These are phyloP conservation scores for Jackrogersella minutella DNA, from an alignment of 495 filamentous ascomycete genomes.

Conservation along the genomic window DNA sequence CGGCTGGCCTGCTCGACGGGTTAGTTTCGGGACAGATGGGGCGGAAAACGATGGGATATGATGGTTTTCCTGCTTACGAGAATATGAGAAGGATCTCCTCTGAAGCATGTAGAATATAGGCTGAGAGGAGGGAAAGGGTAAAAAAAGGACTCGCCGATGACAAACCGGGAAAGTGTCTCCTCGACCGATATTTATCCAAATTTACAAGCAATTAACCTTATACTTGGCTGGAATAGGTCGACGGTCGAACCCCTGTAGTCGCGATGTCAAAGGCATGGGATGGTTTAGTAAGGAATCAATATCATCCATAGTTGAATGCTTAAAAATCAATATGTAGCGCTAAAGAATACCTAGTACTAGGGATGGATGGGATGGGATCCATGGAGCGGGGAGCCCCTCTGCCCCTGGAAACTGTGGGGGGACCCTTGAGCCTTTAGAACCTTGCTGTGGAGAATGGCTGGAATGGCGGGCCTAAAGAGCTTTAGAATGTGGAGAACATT, in stretches of 20 bases:
- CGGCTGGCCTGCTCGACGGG: slow-evolving; percentile 6
- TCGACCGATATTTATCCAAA: slow-evolving; percentile 39
- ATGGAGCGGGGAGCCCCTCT: slow-evolving; percentile 2
- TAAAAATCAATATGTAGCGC: slow-evolving; percentile 11
- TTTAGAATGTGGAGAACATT: slow-evolving; percentile 21
- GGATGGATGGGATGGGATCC: not conserved
- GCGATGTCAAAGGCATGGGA: slow-evolving; percentile 10
- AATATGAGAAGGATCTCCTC: slow-evolving; percentile 22
- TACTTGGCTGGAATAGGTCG: slow-evolving; percentile 24
- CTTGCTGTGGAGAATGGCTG: no score
- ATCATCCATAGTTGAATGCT: not conserved
- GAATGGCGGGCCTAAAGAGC: slow-evolving; percentile 34
- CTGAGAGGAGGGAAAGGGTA: slow-evolving; percentile 30
- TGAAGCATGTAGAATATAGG: slow-evolving; percentile 36
- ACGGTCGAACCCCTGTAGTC: slow-evolving; percentile 17
- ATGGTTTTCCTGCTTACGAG: slow-evolving; percentile 14
- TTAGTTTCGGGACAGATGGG: slow-evolving; percentile 26
- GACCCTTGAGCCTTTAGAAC: no score
- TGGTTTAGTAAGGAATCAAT: not conserved
- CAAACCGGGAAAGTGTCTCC: slow-evolving; percentile 36
- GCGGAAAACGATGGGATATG: slow-evolving; percentile 20
- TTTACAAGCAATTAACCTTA: slow-evolving; percentile 36
- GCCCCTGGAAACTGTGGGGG: slow-evolving; percentile 13
- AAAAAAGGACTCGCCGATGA: slow-evolving; percentile 25
- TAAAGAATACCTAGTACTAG: not conserved